Evolutionary conservation across 257 asterid species (phyloP).

Genomic region (Capsicum rhomboideum): DNA sequence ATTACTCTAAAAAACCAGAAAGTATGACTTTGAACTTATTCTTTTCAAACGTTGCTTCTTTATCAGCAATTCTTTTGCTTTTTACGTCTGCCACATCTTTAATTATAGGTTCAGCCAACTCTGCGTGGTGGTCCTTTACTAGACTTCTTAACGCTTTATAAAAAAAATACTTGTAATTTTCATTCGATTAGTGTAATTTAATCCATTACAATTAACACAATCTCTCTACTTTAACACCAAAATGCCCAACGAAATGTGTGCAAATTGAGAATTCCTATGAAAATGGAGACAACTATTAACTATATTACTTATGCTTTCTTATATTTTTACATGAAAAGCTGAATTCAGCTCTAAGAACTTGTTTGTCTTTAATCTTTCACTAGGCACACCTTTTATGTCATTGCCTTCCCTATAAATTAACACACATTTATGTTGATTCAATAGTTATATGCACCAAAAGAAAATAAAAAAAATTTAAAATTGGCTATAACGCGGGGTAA

Average conservation of each 20-base stretch:
- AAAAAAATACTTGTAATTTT: background rate
- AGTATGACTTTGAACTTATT: background rate
- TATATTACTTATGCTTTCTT: background rate
- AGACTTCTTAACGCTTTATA: background rate
- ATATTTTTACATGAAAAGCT: background rate
- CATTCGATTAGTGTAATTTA: background rate
- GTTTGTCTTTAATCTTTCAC: background rate
- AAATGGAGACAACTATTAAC: background rate
- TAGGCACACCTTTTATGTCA: background rate
- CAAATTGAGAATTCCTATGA: background rate
- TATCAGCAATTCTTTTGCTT: background rate
- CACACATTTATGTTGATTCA: background rate
- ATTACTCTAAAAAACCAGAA: background rate
- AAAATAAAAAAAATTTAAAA: no score
- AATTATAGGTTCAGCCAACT: background rate
- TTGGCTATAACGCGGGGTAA: no score
- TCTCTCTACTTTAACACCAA: background rate
- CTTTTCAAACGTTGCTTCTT: background rate
- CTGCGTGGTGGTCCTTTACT: background rate
- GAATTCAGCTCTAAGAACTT: background rate
- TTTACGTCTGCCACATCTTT: background rate
- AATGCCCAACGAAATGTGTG: background rate
- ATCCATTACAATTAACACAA: background rate
- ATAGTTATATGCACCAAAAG: background rate
- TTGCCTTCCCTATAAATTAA: background rate